Percentiles rank a stretch among this genome's conserved stretches.
Conservation (phyloP, 805 yeast species). For the Ogataea zsoltii region DNA sequence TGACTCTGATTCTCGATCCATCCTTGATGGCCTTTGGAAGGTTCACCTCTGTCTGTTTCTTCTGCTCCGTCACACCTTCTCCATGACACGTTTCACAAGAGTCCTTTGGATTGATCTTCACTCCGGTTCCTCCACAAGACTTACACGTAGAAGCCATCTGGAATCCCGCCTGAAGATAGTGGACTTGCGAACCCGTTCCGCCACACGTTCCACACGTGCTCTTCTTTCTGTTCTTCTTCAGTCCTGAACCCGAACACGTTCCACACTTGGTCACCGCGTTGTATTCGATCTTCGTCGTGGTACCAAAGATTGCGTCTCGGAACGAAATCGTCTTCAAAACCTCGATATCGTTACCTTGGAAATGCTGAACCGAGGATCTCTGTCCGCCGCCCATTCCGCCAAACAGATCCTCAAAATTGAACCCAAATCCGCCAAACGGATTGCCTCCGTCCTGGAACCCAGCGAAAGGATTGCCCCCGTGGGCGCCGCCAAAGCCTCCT, state of each 20-base stretch:
- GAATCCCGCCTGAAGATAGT: slow-evolving; percentile 86
- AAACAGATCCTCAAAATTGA: slow-evolving; percentile 61
- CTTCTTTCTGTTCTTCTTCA: slow-evolving; percentile 73
- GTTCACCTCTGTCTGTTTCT: slow-evolving; percentile 75
- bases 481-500: slow-evolving; percentile 49
- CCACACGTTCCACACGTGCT: slow-evolving; percentile 84
- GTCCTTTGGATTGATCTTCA: slow-evolving; percentile 62
- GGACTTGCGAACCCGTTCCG: slow-evolving; percentile 91
- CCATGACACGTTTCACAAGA: slow-evolving; percentile 85
- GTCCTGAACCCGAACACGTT: slow-evolving; percentile 83
- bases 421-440: slow-evolving; percentile 34
- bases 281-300: slow-evolving; percentile 63
- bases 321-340: slow-evolving; percentile 71
- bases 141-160: slow-evolving; percentile 95
- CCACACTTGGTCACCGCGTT: slow-evolving; percentile 74
- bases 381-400: slow-evolving; percentile 47
- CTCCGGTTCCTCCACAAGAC: slow-evolving; percentile 88
- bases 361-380: slow-evolving; percentile 61
- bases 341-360: slow-evolving; percentile 87
- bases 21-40: slow-evolving; percentile 88
- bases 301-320: slow-evolving; percentile 87
- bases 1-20: slow-evolving; percentile 80
- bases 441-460: slow-evolving; percentile 38
- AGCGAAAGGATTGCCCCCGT: slow-evolving; percentile 47
- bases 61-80: slow-evolving; percentile 72